Conservation (phyloP, 2,329 filamentous ascomycete genomes). For the Saccharata proteae region DNA sequence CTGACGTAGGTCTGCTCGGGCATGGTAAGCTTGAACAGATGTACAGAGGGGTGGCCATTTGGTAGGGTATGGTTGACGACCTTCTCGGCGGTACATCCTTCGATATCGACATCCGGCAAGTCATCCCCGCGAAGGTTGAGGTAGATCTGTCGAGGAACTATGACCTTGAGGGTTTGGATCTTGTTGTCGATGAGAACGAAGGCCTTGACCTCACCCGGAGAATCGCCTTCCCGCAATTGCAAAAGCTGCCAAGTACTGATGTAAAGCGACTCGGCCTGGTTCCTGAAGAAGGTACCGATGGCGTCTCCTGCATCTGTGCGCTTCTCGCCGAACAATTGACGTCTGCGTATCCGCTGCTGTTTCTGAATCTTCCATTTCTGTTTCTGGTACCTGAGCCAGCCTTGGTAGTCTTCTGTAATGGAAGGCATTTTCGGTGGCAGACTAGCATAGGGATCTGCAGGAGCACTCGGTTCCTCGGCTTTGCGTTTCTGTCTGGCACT, state of each 20-base stretch:
- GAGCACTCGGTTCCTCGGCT: slow-evolving; percentile 30
- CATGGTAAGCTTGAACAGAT: slow-evolving; percentile 89
- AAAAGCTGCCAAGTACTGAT: slow-evolving; percentile 91
- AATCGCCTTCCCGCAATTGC: slow-evolving; percentile 72
- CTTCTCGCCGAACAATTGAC: slow-evolving; percentile 87
- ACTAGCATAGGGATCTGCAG: slow-evolving; percentile 64
- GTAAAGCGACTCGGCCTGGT: slow-evolving; percentile 81
- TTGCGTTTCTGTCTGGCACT: slow-evolving; percentile 43
- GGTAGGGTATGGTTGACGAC: slow-evolving; percentile 86
- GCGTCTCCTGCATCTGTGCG: slow-evolving; percentile 48
- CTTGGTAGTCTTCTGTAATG: slow-evolving; percentile 74
- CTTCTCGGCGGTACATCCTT: slow-evolving; percentile 80
- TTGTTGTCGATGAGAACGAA: slow-evolving; percentile 91
- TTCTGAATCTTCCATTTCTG: slow-evolving; percentile 98
- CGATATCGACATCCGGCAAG: slow-evolving; percentile 76
- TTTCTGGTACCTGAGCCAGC: slow-evolving; percentile 89
- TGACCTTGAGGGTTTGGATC: slow-evolving; percentile 76
- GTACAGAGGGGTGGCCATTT: slow-evolving; percentile 85
- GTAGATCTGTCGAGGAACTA: slow-evolving; percentile 80
- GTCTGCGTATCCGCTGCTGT: slow-evolving; percentile 69
- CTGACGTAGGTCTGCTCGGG: slow-evolving; percentile 77
- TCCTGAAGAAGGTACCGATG: slow-evolving; percentile 67
- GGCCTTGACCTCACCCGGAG: slow-evolving; percentile 73
- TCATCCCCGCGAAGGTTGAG: slow-evolving; percentile 83
- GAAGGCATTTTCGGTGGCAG: slow-evolving; percentile 76